phyloP scores from a whole-genome alignment of 176 grass and related monocot genomes.

The Musa itinerans region DNA sequence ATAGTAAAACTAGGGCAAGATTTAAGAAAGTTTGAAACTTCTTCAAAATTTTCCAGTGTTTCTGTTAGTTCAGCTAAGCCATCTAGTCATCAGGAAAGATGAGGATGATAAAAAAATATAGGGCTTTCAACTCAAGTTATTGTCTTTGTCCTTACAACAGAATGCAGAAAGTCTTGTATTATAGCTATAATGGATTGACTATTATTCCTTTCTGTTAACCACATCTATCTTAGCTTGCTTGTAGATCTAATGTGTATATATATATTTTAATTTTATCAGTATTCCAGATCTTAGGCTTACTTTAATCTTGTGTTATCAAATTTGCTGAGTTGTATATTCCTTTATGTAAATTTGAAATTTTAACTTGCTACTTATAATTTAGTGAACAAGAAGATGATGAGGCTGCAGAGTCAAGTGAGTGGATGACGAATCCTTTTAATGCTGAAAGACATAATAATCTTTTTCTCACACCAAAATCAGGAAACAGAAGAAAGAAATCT shows the following conservation, averaged over 20 bases:
- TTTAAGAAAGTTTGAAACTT: background rate
- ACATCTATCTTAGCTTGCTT: no score
- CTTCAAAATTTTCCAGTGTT: background rate
- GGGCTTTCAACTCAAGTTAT: no score
- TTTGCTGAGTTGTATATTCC: background rate
- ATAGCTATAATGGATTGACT: no score
- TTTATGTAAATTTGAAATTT: background rate
- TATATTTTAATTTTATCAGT: no score
- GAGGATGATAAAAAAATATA: background rate
- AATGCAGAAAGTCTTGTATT: no score
- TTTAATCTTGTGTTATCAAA: background rate
- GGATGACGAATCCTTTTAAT: conserved; percentile 31
- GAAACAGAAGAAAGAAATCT: conserved; percentile 31
- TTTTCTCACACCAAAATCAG: conserved; percentile 38
- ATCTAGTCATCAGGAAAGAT: background rate
- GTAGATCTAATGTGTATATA: no score
- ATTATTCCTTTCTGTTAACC: no score
- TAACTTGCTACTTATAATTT: background rate
- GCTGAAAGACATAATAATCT: conserved; percentile 20
- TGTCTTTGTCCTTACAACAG: background rate
- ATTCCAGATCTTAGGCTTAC: no score
- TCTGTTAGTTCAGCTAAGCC: background rate
- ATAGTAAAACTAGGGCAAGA: no score
- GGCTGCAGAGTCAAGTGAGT: conserved; percentile 38
- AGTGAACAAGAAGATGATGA: conserved; percentile 34